A percentile compares a stretch with the other conserved stretches of the same genome.
Conservation (phyloP, 495 filamentous ascomycete genomes). For the Trichocladium antarcticum region DNA sequence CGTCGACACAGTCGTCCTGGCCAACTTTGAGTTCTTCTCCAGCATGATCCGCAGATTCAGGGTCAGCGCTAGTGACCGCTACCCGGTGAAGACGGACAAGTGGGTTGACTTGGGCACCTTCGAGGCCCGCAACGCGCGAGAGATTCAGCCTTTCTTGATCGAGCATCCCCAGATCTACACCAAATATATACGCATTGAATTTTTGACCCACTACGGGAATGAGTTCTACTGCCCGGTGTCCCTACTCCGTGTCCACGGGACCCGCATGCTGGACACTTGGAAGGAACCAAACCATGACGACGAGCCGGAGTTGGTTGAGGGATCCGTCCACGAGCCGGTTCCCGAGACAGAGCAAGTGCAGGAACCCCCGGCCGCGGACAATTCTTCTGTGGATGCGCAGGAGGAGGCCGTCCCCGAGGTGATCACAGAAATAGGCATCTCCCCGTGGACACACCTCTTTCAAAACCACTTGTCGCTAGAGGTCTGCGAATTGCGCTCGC, state of each 20-base stretch:
- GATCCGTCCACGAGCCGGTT: constrained; percentile 13
- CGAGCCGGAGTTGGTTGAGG: constrained; percentile 33
- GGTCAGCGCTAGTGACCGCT: constrained; percentile 82
- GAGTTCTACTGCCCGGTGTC: constrained; percentile 95
- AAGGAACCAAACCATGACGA: constrained; percentile 46
- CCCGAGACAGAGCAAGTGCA: constrained; percentile 26
- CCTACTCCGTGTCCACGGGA: constrained; percentile 83
- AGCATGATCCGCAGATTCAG: constrained; percentile 87
- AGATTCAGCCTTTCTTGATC: constrained; percentile 86
- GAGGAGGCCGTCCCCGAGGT: constrained; percentile 4
- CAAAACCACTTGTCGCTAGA: constrained; percentile 6
- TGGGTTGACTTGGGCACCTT: constrained; percentile 86
- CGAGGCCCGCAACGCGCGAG: constrained; percentile 80
- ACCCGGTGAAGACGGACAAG: constrained; percentile 82
- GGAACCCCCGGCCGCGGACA: background rate
- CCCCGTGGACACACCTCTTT: constrained; percentile 22
- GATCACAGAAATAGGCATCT: constrained; percentile 17
- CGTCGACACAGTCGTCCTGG: constrained; percentile 88
- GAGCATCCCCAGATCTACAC: constrained; percentile 94
- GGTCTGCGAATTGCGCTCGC: constrained; percentile 19
- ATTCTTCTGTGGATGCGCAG: background rate
- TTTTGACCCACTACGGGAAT: constrained; percentile 85
- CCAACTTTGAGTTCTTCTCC: constrained; percentile 98
- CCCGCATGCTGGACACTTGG: constrained; percentile 90
- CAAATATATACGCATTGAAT: constrained; percentile 81